Evolutionary conservation across 225 moss, liverwort and hornwort genomes (phyloP).

Genomic region (Anthoceros angustus): DNA sequence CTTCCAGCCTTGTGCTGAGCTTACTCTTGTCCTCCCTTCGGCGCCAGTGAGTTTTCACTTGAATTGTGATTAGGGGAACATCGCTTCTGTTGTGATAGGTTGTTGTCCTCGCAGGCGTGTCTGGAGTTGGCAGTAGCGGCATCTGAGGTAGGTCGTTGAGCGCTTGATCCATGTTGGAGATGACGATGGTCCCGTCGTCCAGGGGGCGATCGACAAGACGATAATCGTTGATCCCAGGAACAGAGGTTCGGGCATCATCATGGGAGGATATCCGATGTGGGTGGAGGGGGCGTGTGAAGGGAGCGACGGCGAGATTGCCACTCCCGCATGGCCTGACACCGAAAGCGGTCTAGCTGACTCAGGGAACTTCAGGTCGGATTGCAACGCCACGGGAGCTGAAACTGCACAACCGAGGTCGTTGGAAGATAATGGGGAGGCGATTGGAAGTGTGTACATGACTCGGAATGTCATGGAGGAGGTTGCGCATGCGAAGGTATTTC

Average conservation of each 20-base stretch:
- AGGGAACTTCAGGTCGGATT: too few species aligned
- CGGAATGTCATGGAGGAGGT: too few species aligned
- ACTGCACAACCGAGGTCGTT: too few species aligned
- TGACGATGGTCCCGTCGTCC: too few species aligned
- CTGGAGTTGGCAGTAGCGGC: background rate
- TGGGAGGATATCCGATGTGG: background rate
- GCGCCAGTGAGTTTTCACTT: background rate
- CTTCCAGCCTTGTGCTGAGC: background rate
- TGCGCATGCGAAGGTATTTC: background rate
- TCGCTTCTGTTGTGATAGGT: background rate
- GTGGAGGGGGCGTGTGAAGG: too few species aligned
- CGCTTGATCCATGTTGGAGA: too few species aligned
- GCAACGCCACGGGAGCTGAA: too few species aligned
- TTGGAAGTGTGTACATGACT: too few species aligned
- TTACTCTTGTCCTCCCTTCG: background rate
- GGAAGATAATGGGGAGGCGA: too few species aligned
- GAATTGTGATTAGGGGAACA: background rate
- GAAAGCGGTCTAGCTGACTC: too few species aligned
- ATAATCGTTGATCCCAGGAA: background rate
- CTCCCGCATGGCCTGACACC: too few species aligned
- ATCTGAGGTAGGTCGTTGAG: background rate
- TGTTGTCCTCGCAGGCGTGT: background rate
- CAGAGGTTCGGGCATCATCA: background rate
- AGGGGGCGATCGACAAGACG: background rate
- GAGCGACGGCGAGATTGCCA: too few species aligned